These are phyloP conservation scores for Pilaira anomala DNA, from an alignment of 192 early-diverging fungal species.

Conservation along the genomic window DNA sequence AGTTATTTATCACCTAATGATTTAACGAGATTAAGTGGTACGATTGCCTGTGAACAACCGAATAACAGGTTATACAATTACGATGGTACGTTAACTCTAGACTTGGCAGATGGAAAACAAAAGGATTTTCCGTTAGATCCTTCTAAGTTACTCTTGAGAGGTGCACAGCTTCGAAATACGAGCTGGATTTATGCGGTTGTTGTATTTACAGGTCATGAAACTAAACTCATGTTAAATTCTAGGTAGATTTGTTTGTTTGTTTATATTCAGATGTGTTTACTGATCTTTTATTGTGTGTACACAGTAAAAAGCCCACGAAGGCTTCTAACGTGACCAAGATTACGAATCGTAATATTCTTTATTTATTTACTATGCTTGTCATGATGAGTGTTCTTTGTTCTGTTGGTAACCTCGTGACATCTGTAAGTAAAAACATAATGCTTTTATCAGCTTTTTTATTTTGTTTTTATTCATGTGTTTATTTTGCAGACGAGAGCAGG, in stretches of 20 bases:
- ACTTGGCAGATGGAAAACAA: constrained; percentile 19
- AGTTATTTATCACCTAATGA: constrained; percentile 64
- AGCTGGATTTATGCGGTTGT: constrained; percentile 89
- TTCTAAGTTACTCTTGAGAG: constrained; percentile 84
- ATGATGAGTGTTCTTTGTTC: constrained; percentile 84
- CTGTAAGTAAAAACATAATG: constrained; percentile 27
- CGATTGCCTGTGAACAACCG: constrained; percentile 87
- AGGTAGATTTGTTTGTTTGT: constrained; percentile 21
- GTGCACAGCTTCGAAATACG: constrained; percentile 93
- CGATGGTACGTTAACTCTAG: constrained; percentile 59
- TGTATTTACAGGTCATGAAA: constrained; percentile 93
- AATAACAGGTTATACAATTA: constrained; percentile 92
- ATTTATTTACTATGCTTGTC: constrained; percentile 87
- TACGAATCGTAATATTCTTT: constrained; percentile 77
- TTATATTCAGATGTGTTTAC: background rate
- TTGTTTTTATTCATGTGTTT: too few species aligned
- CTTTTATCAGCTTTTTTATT: background rate
- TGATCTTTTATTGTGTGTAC: background rate
- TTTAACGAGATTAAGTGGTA: constrained; percentile 56
- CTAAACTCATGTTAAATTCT: constrained; percentile 92
- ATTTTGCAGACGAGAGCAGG: constrained; percentile 8
- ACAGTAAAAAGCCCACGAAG: constrained; percentile 44
- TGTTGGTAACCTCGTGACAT: constrained; percentile 70
- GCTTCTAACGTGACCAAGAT: constrained; percentile 36
- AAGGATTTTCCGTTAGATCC: constrained; percentile 85